A percentile compares a stretch with the other conserved stretches of the same genome.
phyloP scores from a whole-genome alignment of 306 rosid species.

The Vigna radiata region DNA sequence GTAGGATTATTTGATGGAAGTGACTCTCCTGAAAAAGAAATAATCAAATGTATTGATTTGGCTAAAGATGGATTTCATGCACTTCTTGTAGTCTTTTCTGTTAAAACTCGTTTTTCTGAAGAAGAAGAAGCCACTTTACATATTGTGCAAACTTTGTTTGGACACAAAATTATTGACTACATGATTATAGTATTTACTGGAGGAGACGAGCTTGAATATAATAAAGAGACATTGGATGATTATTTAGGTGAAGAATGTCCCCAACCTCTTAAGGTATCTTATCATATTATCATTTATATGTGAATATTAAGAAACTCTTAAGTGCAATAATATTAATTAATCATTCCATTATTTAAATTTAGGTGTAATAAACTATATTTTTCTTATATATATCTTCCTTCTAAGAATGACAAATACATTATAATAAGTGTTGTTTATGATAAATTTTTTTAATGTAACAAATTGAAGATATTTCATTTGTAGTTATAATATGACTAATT shows the following conservation, averaged over 20 bases:
- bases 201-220: neutral
- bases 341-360: too few species aligned
- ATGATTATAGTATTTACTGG: neutral
- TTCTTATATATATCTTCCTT: too few species aligned
- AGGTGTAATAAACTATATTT: too few species aligned
- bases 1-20: neutral
- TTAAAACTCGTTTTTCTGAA: slow-evolving; percentile 29
- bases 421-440: too few species aligned
- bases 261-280: neutral
- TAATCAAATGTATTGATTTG: neutral
- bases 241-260: neutral
- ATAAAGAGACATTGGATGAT: neutral
- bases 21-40: neutral
- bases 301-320: too few species aligned
- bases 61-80: neutral
- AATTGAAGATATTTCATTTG: too few species aligned
- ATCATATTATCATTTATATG: too few species aligned
- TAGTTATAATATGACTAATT: too few species aligned
- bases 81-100: neutral
- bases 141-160: neutral
- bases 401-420: too few species aligned
- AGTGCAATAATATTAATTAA: too few species aligned
- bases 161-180: neutral
- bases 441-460: too few species aligned
- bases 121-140: neutral